Evolutionary conservation across 2,329 filamentous ascomycete species (phyloP).

Genomic region (Neurospora sp.): DNA sequence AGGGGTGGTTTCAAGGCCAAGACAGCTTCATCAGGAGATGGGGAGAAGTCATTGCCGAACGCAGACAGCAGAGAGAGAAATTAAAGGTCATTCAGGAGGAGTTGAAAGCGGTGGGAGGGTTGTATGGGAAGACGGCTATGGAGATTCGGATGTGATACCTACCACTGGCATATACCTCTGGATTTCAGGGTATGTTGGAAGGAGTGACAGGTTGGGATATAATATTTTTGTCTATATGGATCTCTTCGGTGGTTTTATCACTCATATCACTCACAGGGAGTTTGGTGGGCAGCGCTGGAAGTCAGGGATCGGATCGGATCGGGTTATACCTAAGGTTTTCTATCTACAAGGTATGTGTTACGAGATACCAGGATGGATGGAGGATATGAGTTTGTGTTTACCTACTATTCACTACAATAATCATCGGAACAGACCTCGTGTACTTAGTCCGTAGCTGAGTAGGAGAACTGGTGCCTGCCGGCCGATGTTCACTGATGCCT

Average conservation of each 20-base stretch:
- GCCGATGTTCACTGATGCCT: no score
- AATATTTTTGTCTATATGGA: background rate
- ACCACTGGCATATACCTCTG: background rate
- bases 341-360: background rate
- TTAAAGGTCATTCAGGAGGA: constrained; percentile 19
- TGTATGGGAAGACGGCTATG: constrained; percentile 16
- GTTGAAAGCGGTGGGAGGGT: constrained; percentile 14
- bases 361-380: background rate
- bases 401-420: background rate
- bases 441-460: no score
- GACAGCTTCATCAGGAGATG: constrained; percentile 21
- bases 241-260: background rate
- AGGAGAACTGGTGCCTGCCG: no score
- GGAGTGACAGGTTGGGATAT: background rate
- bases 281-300: background rate
- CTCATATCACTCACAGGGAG: background rate
- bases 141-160: constrained; percentile 11
- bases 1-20: constrained; percentile 13
- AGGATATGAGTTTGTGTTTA: background rate
- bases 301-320: background rate
- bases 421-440: background rate
- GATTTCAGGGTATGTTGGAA: background rate
- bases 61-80: constrained; percentile 15
- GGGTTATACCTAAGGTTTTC: background rate
- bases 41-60: constrained; percentile 21